phyloP scores from a whole-genome alignment of 305 asterid species.

The Fraxinus ornus region DNA sequence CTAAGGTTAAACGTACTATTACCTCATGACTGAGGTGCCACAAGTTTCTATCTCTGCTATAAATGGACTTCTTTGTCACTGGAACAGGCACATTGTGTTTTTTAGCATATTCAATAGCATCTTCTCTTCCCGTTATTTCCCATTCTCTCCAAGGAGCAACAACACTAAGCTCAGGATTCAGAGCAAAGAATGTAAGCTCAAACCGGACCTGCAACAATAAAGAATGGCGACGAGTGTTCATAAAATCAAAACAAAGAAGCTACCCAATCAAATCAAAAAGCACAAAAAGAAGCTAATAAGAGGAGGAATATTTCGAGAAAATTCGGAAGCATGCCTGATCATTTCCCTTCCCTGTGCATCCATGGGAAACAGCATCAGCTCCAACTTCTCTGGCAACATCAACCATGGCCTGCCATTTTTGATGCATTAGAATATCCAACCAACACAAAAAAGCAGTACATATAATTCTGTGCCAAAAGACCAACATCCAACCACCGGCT shows the following conservation, averaged over 20 bases:
- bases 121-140: conserved; percentile 96
- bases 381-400: conserved; percentile 98
- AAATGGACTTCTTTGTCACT: conserved; percentile 93
- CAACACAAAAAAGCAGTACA: background rate
- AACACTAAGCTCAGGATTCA: conserved; percentile 88
- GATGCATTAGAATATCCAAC: conserved; percentile 13
- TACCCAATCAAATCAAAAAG: background rate
- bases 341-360: conserved; percentile 97
- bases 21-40: conserved; percentile 99
- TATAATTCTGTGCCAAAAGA: background rate
- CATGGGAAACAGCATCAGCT: conserved; percentile 98
- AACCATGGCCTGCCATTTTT: conserved; percentile 82
- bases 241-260: background rate
- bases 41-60: conserved; percentile 94
- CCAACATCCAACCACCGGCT: background rate
- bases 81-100: conserved; percentile 92
- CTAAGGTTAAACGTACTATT: background rate
- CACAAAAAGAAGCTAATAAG: conserved; percentile 3
- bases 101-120: conserved; percentile 91
- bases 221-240: conserved; percentile 9
- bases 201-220: conserved; percentile 73
- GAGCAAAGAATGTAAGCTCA: conserved; percentile 96
- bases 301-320: conserved; percentile 12
- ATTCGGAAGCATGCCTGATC: conserved; percentile 66
- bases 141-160: conserved; percentile 99